Evolutionary conservation across 495 filamentous ascomycete species (phyloP).

Genomic region (Evernia prunastri): DNA sequence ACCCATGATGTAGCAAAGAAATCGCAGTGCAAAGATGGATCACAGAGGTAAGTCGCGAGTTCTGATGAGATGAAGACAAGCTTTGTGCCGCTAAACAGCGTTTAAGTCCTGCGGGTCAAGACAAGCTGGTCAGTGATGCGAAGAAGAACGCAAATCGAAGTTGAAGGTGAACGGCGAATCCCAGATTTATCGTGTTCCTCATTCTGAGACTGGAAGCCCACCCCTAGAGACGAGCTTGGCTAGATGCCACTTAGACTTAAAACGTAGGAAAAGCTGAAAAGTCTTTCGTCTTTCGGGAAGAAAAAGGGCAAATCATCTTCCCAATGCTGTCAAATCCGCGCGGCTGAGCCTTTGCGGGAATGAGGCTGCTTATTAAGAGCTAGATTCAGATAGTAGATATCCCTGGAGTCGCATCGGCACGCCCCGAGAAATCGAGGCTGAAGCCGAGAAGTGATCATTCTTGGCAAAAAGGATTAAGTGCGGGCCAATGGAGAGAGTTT

Average conservation of each 20-base stretch:
- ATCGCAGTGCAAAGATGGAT: no score
- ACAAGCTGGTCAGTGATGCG: not conserved
- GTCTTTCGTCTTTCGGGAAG: not conserved
- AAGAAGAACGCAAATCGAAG: not conserved
- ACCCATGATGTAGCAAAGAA: not conserved
- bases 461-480: no score
- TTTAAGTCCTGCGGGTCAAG: no score
- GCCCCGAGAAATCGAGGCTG: no score
- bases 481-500: no score
- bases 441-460: no score
- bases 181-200: not conserved
- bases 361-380: no score
- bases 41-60: not conserved
- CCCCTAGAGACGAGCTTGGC: not conserved
- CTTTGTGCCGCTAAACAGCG: not conserved
- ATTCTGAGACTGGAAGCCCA: not conserved
- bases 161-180: not conserved
- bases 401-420: no score
- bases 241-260: not conserved
- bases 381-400: no score
- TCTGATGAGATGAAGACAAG: not conserved
- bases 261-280: not conserved
- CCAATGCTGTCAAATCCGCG: no score
- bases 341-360: no score
- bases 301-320: no score